A percentile compares a stretch with the other conserved stretches of the same genome.
These are phyloP conservation scores for Penicillium antarcticum DNA, from an alignment of 495 filamentous ascomycete genomes.

Conservation along the genomic window DNA sequence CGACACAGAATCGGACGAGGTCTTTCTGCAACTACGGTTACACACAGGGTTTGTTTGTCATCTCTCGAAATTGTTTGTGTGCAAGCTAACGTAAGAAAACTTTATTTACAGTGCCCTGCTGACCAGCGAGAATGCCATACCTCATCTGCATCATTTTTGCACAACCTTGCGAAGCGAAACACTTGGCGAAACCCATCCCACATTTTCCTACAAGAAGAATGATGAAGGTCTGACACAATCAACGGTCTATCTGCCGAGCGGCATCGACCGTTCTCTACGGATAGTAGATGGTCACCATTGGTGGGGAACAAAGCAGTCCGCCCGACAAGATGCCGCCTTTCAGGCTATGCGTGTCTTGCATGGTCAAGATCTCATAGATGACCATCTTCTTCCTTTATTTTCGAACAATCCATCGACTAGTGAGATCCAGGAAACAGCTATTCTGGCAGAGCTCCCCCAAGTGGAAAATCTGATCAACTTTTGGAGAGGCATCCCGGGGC, in stretches of 20 bases:
- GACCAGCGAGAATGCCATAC: constrained; percentile 1
- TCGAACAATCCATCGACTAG: not conserved
- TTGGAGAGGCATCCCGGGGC: not conserved
- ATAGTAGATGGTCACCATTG: constrained; percentile 36
- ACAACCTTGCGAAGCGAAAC: too few relatives aligned
- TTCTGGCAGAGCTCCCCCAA: not conserved
- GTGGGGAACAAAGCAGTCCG: constrained; percentile 66
- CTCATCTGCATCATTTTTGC: too few relatives aligned
- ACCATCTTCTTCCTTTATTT: constrained; percentile 61
- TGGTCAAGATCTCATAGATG: constrained; percentile 61
- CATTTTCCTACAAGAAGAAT: not conserved
- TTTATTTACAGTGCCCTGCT: not conserved
- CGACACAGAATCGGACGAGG: not conserved
- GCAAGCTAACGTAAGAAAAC: not conserved
- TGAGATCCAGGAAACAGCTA: too few relatives aligned
- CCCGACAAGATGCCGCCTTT: constrained; percentile 75
- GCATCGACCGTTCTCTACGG: constrained; percentile 57
- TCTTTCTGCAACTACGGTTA: not conserved
- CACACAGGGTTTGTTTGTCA: not conserved
- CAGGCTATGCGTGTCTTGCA: constrained; percentile 67
- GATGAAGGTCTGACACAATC: not conserved
- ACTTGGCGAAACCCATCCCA: too few relatives aligned
- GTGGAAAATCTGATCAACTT: not conserved
- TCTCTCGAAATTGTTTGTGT: not conserved
- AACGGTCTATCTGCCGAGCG: constrained; percentile 62